Conservation (phyloP, 305 asterid species). For the Fraxinus angustifolia region DNA sequence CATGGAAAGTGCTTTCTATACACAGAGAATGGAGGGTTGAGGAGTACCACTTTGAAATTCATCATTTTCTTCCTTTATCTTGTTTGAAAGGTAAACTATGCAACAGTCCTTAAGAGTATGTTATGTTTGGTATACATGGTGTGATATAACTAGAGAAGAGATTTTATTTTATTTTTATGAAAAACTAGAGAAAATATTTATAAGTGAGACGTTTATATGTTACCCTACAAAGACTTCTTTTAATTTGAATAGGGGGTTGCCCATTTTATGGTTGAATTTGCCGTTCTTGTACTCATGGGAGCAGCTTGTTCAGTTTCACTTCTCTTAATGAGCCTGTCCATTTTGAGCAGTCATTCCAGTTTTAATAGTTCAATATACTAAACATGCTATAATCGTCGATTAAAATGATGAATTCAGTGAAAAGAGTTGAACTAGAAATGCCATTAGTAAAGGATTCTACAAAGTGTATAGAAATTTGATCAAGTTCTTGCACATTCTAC, state of each 20-base stretch:
- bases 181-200: background rate
- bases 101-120: background rate
- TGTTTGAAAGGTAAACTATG: background rate
- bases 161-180: background rate
- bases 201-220: background rate
- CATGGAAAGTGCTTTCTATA: background rate
- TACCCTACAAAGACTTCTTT: background rate
- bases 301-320: background rate
- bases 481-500: background rate
- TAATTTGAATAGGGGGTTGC: background rate
- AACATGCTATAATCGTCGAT: background rate
- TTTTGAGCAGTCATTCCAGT: too few relatives aligned
- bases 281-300: background rate
- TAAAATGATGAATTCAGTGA: background rate
- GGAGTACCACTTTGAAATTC: background rate
- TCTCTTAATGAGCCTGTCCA: too few relatives aligned
- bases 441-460: background rate
- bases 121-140: background rate
- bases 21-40: background rate
- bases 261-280: background rate
- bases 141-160: background rate
- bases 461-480: background rate
- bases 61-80: background rate
- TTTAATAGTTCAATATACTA: background rate
- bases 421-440: background rate